A percentile compares a stretch with the other conserved stretches of the same genome.
These are phyloP conservation scores for Lactifluus subvellereus DNA, from an alignment of 768 basidiomycete species.

Conservation along the genomic window DNA sequence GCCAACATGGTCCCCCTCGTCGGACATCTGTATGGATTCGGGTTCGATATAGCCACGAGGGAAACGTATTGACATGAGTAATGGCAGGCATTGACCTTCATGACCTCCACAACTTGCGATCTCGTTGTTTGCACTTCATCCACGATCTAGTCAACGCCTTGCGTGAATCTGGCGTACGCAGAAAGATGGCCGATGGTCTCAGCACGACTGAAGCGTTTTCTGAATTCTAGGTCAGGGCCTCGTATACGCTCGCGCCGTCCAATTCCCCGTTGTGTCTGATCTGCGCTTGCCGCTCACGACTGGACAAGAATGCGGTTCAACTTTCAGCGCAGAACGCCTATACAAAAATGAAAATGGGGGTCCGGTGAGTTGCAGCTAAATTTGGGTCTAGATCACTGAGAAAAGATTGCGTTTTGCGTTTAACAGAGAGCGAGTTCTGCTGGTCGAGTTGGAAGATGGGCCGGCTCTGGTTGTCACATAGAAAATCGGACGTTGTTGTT, in stretches of 20 bases:
- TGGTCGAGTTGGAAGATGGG: conserved; percentile 47
- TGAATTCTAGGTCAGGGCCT: conserved; percentile 48
- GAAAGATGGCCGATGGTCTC: conserved; percentile 1
- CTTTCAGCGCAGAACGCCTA: conserved; percentile 41
- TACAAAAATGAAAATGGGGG: conserved; percentile 38
- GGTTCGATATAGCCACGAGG: neutral
- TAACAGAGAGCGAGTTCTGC: conserved; percentile 42
- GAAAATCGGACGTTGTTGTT: neutral
- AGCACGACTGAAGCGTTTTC: conserved; percentile 4
- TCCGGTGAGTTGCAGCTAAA: conserved; percentile 34
- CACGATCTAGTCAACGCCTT: conserved; percentile 58
- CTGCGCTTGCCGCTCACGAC: conserved; percentile 44
- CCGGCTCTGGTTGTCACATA: conserved; percentile 54
- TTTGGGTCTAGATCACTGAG: neutral
- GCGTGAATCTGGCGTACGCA: conserved; percentile 53
- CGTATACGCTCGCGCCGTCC: conserved; percentile 58
- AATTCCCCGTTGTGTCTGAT: conserved; percentile 55
- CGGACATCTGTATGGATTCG: conserved; percentile 48
- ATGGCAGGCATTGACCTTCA: conserved; percentile 54
- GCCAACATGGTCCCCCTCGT: conserved; percentile 58
- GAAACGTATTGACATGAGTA: neutral
- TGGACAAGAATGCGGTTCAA: conserved; percentile 39
- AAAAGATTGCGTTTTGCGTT: neutral
- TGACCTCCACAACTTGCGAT: conserved; percentile 60
- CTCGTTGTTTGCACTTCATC: conserved; percentile 55